Conservation (phyloP, 345 rosid genomes). For the Dimocarpus longan region DNA sequence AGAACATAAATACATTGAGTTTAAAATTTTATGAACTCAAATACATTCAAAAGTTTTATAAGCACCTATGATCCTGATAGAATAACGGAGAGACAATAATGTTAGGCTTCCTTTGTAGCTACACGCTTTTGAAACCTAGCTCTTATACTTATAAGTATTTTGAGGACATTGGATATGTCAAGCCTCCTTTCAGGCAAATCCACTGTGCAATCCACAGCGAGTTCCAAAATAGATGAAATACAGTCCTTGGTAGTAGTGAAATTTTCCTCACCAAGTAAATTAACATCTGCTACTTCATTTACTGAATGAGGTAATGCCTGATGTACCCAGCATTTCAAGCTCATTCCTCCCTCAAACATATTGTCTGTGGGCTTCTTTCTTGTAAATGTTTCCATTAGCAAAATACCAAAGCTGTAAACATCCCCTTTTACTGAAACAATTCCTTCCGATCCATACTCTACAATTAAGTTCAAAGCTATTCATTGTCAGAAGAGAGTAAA, state of each 20-base stretch:
- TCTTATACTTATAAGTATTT: too few species aligned
- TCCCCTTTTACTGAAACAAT: constrained; percentile 10
- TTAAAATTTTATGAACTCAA: too few species aligned
- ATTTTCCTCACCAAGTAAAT: constrained; percentile 15
- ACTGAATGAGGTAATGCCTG: neutral
- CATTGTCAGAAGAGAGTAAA: too few species aligned
- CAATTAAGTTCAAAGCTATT: neutral
- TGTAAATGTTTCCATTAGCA: constrained; percentile 27
- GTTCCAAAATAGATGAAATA: neutral
- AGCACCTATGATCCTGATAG: too few species aligned
- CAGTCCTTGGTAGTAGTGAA: constrained; percentile 11
- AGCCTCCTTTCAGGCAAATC: constrained; percentile 1
- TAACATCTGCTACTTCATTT: constrained; percentile 3
- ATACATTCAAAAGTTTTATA: too few species aligned
- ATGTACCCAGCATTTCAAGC: constrained; percentile 10
- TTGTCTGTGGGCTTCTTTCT: constrained; percentile 23
- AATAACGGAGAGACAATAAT: too few species aligned
- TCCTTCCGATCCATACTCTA: constrained; percentile 27
- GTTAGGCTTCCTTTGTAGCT: too few species aligned
- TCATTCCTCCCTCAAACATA: constrained; percentile 13
- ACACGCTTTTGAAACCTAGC: too few species aligned
- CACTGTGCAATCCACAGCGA: constrained; percentile 15
- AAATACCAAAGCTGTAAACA: constrained; percentile 20
- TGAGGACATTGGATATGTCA: neutral
- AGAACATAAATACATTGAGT: too few species aligned